phyloP scores from a whole-genome alignment of 2,329 filamentous ascomycete genomes.

The Lasiodiplodia citricola region DNA sequence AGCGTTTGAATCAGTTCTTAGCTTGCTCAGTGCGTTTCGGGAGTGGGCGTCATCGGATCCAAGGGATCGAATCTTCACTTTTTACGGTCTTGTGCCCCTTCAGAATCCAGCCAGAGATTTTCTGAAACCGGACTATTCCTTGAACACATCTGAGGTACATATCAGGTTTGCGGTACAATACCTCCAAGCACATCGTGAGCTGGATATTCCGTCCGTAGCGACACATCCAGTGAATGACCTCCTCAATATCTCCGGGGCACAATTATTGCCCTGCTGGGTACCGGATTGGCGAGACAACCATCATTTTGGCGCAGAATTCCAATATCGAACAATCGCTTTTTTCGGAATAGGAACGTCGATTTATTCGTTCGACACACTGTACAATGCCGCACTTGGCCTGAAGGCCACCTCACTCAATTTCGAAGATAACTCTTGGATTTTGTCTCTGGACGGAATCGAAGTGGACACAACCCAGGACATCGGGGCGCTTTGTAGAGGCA shows the following conservation, averaged over 20 bases:
- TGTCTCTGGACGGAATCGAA: background rate
- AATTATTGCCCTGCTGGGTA: background rate
- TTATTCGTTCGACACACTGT: background rate
- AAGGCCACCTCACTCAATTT: background rate
- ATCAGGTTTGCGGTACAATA: background rate
- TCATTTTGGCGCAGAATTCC: accelerated
- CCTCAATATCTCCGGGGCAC: background rate
- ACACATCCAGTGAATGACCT: background rate
- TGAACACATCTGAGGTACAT: background rate
- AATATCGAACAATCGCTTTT: background rate
- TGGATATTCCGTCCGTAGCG: background rate
- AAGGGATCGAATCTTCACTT: background rate
- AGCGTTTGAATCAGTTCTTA: background rate
- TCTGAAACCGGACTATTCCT: background rate
- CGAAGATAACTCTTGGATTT: background rate
- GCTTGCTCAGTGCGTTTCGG: background rate
- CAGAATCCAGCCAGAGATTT: background rate
- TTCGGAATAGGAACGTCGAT: no score
- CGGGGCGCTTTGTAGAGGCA: no score
- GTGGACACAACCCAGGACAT: background rate
- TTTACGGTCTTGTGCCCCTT: background rate
- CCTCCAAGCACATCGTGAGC: background rate
- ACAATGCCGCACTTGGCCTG: background rate
- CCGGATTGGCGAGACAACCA: background rate
- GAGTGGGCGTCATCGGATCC: background rate